Conservation (phyloP, 495 filamentous ascomycete genomes). For the Neurospora pannonica region DNA sequence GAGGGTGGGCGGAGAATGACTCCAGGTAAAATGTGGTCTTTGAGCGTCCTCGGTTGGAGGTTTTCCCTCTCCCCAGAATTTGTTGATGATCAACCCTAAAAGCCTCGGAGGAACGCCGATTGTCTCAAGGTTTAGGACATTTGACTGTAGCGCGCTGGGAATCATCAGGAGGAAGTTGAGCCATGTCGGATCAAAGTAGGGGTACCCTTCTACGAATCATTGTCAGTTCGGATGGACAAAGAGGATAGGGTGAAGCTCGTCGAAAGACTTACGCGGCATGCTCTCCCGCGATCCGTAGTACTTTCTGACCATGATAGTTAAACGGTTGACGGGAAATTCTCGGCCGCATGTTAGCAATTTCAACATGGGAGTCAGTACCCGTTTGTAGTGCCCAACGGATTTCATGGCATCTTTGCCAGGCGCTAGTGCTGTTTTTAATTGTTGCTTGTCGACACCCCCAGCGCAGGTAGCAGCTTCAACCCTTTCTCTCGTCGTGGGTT, state of each 20-base stretch:
- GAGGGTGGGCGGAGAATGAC: background rate
- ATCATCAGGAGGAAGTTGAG: background rate
- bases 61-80: background rate
- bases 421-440: background rate
- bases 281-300: background rate
- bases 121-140: background rate
- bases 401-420: background rate
- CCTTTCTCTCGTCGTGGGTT: background rate
- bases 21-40: background rate
- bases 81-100: background rate
- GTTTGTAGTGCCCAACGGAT: background rate
- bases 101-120: background rate
- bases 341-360: background rate
- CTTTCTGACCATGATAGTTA: background rate
- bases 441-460: background rate
- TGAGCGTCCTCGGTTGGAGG: background rate
- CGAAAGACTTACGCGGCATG: background rate
- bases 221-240: background rate
- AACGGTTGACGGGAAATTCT: background rate
- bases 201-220: background rate
- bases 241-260: background rate
- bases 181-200: background rate
- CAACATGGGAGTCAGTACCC: background rate
- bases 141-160: background rate
- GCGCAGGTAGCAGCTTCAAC: background rate